Conservation (phyloP, 2,329 filamentous ascomycete species). For the Herpomyces periplanetae region DNA sequence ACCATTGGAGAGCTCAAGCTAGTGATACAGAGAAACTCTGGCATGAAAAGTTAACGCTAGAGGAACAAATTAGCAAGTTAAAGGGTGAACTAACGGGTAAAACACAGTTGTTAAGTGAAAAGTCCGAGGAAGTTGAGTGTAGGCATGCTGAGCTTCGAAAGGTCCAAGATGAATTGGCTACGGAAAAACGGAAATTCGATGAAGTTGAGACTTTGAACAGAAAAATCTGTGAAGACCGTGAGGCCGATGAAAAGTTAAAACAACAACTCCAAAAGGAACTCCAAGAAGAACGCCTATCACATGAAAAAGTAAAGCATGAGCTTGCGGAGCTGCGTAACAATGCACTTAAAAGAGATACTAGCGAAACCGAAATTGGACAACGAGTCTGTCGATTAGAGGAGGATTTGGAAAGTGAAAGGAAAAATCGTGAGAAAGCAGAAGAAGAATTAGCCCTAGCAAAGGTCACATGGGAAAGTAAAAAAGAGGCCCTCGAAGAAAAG, state of each 20-base stretch:
- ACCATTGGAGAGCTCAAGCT: conserved; percentile 18
- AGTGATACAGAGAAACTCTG: conserved; percentile 23
- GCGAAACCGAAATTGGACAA: conserved; percentile 11
- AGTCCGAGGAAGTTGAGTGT: too few relatives aligned
- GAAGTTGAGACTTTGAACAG: conserved; percentile 13
- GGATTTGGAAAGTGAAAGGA: conserved; percentile 4
- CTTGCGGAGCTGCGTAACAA: conserved; percentile 11
- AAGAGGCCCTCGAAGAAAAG: conserved; percentile 24
- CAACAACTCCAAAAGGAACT: conserved; percentile 8
- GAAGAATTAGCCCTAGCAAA: conserved; percentile 15
- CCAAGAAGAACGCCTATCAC: conserved; percentile 5
- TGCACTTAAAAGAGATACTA: conserved; percentile 13
- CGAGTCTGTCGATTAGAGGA: conserved; percentile 4
- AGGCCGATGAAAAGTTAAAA: background rate
- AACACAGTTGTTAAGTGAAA: conserved; percentile 23
- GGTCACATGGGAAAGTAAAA: conserved; percentile 19
- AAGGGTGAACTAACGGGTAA: conserved; percentile 54
- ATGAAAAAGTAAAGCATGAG: conserved; percentile 8
- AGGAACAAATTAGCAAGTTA: conserved; percentile 32
- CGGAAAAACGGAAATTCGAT: conserved; percentile 28
- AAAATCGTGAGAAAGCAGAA: conserved; percentile 7
- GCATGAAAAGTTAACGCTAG: conserved; percentile 36
- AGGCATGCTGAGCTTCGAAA: too few relatives aligned
- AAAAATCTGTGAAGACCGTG: conserved; percentile 5
- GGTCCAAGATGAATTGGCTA: conserved; percentile 41